Conservation (phyloP, 768 basidiomycete species). For the Tubosaeta sp. region DNA sequence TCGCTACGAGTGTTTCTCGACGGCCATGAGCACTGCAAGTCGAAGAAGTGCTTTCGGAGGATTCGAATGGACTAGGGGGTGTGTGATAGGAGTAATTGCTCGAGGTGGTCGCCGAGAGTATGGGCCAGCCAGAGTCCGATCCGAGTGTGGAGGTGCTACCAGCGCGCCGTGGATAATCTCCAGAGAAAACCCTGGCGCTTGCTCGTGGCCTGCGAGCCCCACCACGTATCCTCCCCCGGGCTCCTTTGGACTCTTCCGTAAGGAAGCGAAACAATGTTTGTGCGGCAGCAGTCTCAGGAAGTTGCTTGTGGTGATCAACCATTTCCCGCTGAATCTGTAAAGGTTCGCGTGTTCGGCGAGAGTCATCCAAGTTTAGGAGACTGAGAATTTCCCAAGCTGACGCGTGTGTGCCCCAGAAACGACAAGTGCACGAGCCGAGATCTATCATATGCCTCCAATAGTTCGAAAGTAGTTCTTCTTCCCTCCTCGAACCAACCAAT, state of each 20-base stretch:
- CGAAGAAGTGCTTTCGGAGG: neutral
- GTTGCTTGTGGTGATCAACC: slow-evolving; percentile 6
- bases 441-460: slow-evolving; percentile 15
- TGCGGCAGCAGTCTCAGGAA: slow-evolving; percentile 13
- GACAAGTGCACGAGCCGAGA: slow-evolving; percentile 8
- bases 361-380: neutral
- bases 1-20: neutral
- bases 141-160: neutral
- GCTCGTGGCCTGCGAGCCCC: neutral
- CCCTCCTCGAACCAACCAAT: slow-evolving; percentile 5
- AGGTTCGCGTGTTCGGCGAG: neutral
- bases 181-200: too few relatives aligned
- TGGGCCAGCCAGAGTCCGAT: neutral
- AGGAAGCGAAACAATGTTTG: slow-evolving; percentile 12
- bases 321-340: slow-evolving; percentile 17
- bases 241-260: slow-evolving; percentile 1
- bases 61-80: neutral
- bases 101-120: neutral
- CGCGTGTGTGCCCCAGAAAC: slow-evolving; percentile 6
- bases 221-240: slow-evolving; percentile 3
- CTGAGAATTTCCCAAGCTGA: slow-evolving; percentile 15
- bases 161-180: neutral
- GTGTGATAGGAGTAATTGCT: neutral
- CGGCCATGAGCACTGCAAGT: slow-evolving; percentile 1
- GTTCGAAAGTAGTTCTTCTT: slow-evolving; percentile 6